Evolutionary conservation across 2,329 filamentous ascomycete species (phyloP), one percentile per base, ranked within the genome.

Genomic region (Lachnellula suecica): DNA sequence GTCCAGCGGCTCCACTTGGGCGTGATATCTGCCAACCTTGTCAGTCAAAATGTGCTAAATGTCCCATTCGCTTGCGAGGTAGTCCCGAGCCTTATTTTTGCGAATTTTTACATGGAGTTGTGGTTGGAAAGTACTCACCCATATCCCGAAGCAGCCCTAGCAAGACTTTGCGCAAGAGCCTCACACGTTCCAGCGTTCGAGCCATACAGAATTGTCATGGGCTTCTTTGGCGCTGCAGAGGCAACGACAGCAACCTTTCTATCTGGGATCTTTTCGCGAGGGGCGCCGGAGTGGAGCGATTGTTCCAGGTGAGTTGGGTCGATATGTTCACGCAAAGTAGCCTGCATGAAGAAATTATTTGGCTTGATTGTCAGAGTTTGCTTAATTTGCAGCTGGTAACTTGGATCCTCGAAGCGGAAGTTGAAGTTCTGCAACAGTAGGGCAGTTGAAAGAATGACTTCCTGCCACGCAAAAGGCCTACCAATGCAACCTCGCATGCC

Each of bases 181-280:
- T 91, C 85, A 65, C 88, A 91, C 1, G 88, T 91, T 0, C 88
- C 88, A 2, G 82, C 84, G 64, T 90, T 89, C 17, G 84, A 88
- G 2, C 88, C 88, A 63, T 88, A 91, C 40, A 85, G 79, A 19
- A 92, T 79, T n/a, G 79, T 79, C 58, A 92, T 61, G 13, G 57
- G 49, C 29, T 63, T 61, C 31, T 60, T 48, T 29, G 45, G 27
- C 44, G 49, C 15, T 9, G 37, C 15, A 51, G 35, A 23, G 20
- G 35, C 35, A 40, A 46, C 37, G 9, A 40, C 29, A n/a, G 20
- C 17, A 17, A 37, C 43, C 24, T 44, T 48, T 15, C 19, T 24
- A 7, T 48, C 44, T n/a, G 41, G 35, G 19, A 44, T 44, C 77
- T 80, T 20, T 9, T 19, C 47, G 24, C n/a, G 19, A 7, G 35